A percentile compares a stretch with the other conserved stretches of the same genome.
Evolutionary conservation across 352 stramenopile species (phyloP).

Genomic region (Phytophthora lateralis): DNA sequence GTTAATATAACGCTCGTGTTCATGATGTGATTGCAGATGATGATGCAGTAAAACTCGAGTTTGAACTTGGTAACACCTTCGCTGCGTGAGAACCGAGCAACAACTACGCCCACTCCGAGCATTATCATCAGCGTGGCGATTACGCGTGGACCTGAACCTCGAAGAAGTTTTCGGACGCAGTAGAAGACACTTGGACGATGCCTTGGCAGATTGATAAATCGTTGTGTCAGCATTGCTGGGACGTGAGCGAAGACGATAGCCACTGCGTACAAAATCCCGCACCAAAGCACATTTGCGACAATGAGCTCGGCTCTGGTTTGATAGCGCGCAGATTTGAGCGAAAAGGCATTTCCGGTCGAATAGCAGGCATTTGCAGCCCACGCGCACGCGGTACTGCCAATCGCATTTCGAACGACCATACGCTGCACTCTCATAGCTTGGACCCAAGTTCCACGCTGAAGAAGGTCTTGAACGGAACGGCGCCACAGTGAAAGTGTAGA

Average conservation of each 20-base stretch:
- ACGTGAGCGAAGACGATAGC: constrained; percentile 33
- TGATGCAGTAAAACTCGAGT: constrained; percentile 37
- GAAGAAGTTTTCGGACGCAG: constrained; percentile 18
- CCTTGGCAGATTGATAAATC: constrained; percentile 21
- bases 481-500: constrained; percentile 21
- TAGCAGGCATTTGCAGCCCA: constrained; percentile 35
- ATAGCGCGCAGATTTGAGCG: constrained; percentile 1
- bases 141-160: constrained; percentile 1
- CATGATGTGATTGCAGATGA: constrained; percentile 23
- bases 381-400: constrained; percentile 28
- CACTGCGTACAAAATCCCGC: constrained; percentile 28
- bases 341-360: constrained; percentile 35
- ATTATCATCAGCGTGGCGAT: constrained; percentile 15
- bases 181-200: constrained; percentile 13
- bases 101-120: constrained; percentile 16
- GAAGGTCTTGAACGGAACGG: constrained; percentile 17
- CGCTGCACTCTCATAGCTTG: constrained; percentile 26
- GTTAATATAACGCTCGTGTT: constrained; percentile 27
- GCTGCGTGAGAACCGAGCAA: constrained; percentile 4
- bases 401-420: constrained; percentile 31
- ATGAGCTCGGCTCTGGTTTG: constrained; percentile 33
- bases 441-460: constrained; percentile 23
- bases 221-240: constrained; percentile 28
- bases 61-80: constrained; percentile 25
- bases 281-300: constrained; percentile 37